Evolutionary conservation across 176 grass and related monocot genomes (phyloP), one percentile per base, ranked within the genome.

Genomic region (Lolium perenne): DNA sequence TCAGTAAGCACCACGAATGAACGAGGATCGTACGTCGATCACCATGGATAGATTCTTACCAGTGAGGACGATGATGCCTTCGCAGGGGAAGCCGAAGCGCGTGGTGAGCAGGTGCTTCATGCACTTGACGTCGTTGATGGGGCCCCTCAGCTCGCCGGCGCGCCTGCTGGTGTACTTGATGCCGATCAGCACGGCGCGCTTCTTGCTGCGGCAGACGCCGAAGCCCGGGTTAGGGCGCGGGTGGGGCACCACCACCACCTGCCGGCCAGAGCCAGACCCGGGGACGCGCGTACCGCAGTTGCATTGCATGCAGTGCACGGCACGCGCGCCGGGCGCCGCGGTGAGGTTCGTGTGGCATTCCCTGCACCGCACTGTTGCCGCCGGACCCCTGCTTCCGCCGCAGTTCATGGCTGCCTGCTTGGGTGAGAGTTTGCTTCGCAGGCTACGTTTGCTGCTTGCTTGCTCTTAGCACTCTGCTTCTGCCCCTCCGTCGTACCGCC

Each of bases 121-220:
- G 90, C 86, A 98, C 80, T 92, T 92, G 77, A 92, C 93, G 68
- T 98, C 93, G 84, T 95, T 98, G 76, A 98, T 66, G 68, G 96
- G 93, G 26, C 91, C 90, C 63, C 84, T 75, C 0, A 93, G 91
- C 80, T 92, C 62, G 69, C 82, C 60, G 14, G 48, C 49, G 6
- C 77, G 59, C 77, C 32, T 79, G 60, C 35, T 41, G 9, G 35
- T 41, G 81, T 98, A 98, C 81, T 82, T 87, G 85, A 98, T 87
- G 54, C 95, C 95, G 83, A 98, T 74, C 22, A 98, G 87, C 47
- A 98, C 80, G 11, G 95, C 95, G 81, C 89, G 92, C 85, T 98
- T 98, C 41, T 91, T 95, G 82, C 95, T 51, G 2, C 78, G 87
- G 56, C 54, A 56, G 29, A 5, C 25, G 38, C 88, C 90, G 83